phyloP scores from a whole-genome alignment of 352 stramenopile genomes.

The Globisporangium iwayamae region DNA sequence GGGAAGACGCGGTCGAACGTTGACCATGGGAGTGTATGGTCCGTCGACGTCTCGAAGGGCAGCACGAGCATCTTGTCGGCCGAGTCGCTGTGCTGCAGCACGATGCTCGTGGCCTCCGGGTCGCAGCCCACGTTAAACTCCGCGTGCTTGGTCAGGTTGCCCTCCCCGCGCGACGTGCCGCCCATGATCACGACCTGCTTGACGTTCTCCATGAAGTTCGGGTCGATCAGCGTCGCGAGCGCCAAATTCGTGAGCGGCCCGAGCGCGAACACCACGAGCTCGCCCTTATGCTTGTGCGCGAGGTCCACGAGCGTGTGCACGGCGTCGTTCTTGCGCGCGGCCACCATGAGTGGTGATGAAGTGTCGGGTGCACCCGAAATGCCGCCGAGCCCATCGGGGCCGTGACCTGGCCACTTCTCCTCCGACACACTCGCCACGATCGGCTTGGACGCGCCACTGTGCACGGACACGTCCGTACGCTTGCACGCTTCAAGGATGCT shows the following conservation, averaged over 20 bases:
- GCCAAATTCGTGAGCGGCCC: constrained; percentile 80
- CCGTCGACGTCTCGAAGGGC: constrained; percentile 63
- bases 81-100: constrained; percentile 54
- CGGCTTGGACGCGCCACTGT: constrained; percentile 58
- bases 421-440: constrained; percentile 67
- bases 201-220: constrained; percentile 54
- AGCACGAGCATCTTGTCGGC: constrained; percentile 62
- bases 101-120: constrained; percentile 72
- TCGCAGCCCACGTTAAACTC: constrained; percentile 85
- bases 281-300: constrained; percentile 44
- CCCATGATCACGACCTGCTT: constrained; percentile 76
- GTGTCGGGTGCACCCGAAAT: constrained; percentile 21
- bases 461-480: constrained; percentile 48
- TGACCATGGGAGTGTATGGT: constrained; percentile 55
- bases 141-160: constrained; percentile 61
- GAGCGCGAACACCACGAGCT: constrained; percentile 74
- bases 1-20: constrained; percentile 70
- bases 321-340: constrained; percentile 51
- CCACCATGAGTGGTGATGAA: constrained; percentile 21
- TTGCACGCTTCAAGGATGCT: constrained; percentile 63
- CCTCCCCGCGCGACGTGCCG: constrained; percentile 58
- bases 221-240: constrained; percentile 69
- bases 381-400: constrained; percentile 67
- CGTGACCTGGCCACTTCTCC: constrained; percentile 66
- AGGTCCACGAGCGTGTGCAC: constrained; percentile 66